Base-by-base conservation (phyloP, 2,329 filamentous ascomycete species). In the Tolypocladium album region DNA sequence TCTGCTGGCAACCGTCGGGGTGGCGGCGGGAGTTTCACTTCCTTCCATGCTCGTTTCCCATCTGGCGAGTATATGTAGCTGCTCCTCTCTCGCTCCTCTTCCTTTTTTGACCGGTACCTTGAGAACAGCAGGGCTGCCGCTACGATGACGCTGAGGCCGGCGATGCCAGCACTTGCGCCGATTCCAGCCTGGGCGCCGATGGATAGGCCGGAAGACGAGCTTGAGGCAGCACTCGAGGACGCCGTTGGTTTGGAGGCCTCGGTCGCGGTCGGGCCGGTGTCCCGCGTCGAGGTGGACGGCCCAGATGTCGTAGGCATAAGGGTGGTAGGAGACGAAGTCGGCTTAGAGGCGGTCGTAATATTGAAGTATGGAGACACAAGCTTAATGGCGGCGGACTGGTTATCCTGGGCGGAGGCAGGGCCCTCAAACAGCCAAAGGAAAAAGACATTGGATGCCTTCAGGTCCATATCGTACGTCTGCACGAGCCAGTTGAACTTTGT, bases 341-440 rank as follows among this genome's bases (percentile, higher is more conserved):
- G 5, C 15, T 22, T 27, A 22, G 45, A 27, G 13, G 12, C 45
- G 45, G 24, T 7, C 20, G 62, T 64, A 20, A 66, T 65, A 57
- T 64, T 64, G 59, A 67, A 67, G 38, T 50, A 63, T 0, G 61
- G 38, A 1, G 63, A 64, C 1, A 27, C 31, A 17, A 50, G 11
- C 17, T 24, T 20, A 3, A 24, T 6, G 15, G 17, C 1, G n/a
- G 8, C 56, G 53, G 31, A 61, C 11, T 42, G 36, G 24, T 61
- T 59, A 4, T 63, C 66, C 13, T 63, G 64, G 7, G 43, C 40
- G 4, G 57, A 50, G 4, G 52, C n/a, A 17, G 42, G 53, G 12
- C 64, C 63, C 31, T 67, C 61, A 42, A 64, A 66, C n/a, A 68
- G 50, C 65, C 64, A 66, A 20, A 56, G 52, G 63, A 67, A 57